Conservation (phyloP, 1,284 basidiomycete genomes). For the Apiotrichum montevideense region DNA sequence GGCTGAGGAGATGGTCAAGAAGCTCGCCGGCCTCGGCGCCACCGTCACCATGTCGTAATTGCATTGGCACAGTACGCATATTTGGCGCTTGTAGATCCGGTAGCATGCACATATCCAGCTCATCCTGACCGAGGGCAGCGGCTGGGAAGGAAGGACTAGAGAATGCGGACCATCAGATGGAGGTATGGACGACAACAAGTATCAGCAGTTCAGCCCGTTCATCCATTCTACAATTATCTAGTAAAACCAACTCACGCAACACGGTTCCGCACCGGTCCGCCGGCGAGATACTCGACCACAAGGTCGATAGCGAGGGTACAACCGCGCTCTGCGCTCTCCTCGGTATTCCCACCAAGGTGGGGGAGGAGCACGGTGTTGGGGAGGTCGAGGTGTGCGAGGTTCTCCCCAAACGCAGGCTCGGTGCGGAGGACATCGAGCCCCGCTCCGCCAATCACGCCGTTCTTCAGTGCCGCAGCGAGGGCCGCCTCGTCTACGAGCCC, state of each 20-base stretch:
- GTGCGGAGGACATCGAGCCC: constrained; percentile 51
- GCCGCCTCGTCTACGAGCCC: constrained; percentile 50
- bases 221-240: background rate
- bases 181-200: no score
- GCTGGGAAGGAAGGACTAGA: background rate
- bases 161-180: no score
- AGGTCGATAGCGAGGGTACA: constrained; percentile 37
- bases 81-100: constrained; percentile 1
- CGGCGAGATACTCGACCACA: constrained; percentile 36
- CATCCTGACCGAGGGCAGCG: background rate
- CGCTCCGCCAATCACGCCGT: constrained; percentile 48
- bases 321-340: constrained; percentile 26
- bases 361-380: constrained; percentile 35
- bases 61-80: background rate
- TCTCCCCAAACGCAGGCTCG: constrained; percentile 37
- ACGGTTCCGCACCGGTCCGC: constrained; percentile 26
- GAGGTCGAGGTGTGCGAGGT: constrained; percentile 30
- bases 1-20: constrained; percentile 90
- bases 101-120: constrained; percentile 20
- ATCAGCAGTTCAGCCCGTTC: no score
- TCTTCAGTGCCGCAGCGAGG: constrained; percentile 45
- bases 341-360: constrained; percentile 39
- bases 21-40: constrained; percentile 83
- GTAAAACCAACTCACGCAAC: constrained; percentile 21
- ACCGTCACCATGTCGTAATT: constrained; percentile 60